Evolutionary conservation across 345 rosid species (phyloP).

Genomic region (Eucalyptus cladocalyx): DNA sequence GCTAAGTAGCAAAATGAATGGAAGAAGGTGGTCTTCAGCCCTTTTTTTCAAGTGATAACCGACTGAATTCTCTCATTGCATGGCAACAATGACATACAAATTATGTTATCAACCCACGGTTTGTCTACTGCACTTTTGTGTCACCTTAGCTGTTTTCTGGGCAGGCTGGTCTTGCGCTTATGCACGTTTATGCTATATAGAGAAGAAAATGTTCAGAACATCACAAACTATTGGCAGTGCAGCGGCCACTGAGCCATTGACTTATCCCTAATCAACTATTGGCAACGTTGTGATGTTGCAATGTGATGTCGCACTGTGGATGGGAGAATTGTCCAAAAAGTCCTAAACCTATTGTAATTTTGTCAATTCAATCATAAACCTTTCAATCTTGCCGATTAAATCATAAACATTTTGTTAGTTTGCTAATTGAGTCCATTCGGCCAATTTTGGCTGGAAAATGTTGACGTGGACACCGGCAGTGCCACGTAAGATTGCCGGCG

Average conservation of each 20-base stretch:
- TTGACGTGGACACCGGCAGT: no score
- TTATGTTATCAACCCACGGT: neutral
- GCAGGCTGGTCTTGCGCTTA: neutral
- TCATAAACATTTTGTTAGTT: no score
- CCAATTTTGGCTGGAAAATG: no score
- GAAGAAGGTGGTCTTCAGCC: neutral
- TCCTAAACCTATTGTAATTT: no score
- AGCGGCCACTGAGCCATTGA: neutral
- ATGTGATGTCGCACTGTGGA: neutral
- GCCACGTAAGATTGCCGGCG: no score
- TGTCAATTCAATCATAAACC: no score
- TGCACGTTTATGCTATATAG: neutral
- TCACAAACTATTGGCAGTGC: neutral
- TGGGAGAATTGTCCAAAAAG: no score
- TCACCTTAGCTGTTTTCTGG: neutral
- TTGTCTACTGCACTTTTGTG: neutral
- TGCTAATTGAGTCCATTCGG: no score
- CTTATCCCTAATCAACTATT: neutral
- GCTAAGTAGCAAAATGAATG: neutral
- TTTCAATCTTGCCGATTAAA: no score
- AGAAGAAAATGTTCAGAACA: neutral
- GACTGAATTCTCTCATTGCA: neutral
- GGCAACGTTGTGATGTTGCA: neutral
- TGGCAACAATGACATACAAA: neutral
- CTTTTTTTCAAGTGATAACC: neutral